phyloP scores from a whole-genome alignment of 2,329 filamentous ascomycete genomes.

The Microascus cirrosus region DNA sequence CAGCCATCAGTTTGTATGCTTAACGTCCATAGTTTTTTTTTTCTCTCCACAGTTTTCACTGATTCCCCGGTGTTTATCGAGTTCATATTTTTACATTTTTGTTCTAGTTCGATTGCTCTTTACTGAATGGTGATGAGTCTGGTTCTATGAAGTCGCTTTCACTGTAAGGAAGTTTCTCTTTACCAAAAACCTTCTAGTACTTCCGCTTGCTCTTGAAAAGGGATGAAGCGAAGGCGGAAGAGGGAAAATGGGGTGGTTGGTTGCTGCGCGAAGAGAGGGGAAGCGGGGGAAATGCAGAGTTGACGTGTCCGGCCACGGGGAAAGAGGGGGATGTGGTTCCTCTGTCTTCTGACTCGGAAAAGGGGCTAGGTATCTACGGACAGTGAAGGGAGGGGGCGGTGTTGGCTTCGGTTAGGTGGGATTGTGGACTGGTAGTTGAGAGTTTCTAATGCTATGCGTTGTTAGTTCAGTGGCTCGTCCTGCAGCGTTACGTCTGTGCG shows the following conservation, averaged over 20 bases:
- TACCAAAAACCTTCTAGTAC: not conserved
- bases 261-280: too few relatives aligned
- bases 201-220: not conserved
- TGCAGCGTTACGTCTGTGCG: not conserved
- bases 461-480: not conserved
- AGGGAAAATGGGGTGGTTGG: too few relatives aligned
- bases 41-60: not conserved
- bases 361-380: not conserved
- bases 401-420: not conserved
- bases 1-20: slow-evolving; percentile 11
- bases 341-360: too few relatives aligned
- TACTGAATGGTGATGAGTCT: not conserved
- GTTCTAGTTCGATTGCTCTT: not conserved
- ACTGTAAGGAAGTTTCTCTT: not conserved
- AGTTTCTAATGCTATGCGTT: not conserved
- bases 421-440: not conserved
- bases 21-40: not conserved
- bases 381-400: not conserved
- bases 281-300: too few relatives aligned
- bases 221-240: too few relatives aligned
- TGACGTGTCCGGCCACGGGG: too few relatives aligned
- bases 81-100: not conserved
- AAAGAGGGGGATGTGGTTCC: too few relatives aligned
- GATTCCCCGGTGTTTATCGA: not conserved
- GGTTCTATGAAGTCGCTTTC: not conserved